Conservation (phyloP, 2,329 filamentous ascomycete species). For the Pyrenochaeta sp. region DNA sequence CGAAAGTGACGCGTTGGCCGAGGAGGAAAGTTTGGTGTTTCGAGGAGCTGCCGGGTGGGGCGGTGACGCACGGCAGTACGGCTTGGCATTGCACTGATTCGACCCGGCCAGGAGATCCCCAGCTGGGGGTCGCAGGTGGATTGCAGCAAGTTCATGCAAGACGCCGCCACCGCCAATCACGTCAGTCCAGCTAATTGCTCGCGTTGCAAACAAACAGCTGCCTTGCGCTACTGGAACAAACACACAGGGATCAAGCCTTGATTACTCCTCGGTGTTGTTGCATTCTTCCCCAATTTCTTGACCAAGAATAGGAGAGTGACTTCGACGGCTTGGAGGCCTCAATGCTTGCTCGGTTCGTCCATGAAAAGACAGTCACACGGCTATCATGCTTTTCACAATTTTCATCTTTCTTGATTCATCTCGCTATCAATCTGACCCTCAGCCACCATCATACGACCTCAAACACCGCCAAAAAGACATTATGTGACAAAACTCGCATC, state of each 20-base stretch:
- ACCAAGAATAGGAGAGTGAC: too few species aligned
- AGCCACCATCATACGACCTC: conserved; percentile 16
- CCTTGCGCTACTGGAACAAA: too few species aligned
- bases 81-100: conserved; percentile 32
- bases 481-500: too few species aligned
- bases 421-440: conserved; percentile 27
- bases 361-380: conserved; percentile 9
- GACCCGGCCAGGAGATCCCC: too few species aligned
- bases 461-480: conserved; percentile 17
- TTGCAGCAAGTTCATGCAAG: conserved; percentile 15
- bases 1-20: conserved; percentile 32
- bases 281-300: too few species aligned
- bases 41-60: conserved; percentile 16
- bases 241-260: too few species aligned
- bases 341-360: too few species aligned
- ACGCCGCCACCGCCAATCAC: too few species aligned
- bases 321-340: too few species aligned
- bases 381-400: conserved; percentile 24
- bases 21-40: conserved; percentile 44
- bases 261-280: too few species aligned
- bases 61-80: conserved; percentile 34
- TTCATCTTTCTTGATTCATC: conserved; percentile 31
- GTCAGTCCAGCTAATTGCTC: too few species aligned
- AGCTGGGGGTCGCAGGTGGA: conserved; percentile 2
- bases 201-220: too few species aligned